These are phyloP conservation scores for Leccinum variabile DNA, from an alignment of 1,284 basidiomycete genomes.

Conservation along the genomic window DNA sequence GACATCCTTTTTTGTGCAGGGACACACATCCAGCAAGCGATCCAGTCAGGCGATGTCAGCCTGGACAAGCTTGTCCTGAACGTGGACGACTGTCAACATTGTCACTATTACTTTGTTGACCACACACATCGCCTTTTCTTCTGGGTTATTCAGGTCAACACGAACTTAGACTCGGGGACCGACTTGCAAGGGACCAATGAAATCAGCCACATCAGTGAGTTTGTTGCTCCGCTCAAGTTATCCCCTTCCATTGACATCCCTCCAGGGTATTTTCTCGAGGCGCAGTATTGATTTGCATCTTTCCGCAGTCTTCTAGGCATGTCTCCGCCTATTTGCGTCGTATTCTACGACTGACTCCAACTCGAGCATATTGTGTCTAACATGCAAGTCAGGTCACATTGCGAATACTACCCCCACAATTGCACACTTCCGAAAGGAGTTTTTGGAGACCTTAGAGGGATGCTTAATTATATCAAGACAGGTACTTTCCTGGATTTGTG, in stretches of 20 bases:
- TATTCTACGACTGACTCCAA: conserved; percentile 1
- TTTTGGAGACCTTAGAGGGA: conserved; percentile 20
- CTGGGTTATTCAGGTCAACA: conserved; percentile 15
- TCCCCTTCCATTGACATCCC: conserved; percentile 1
- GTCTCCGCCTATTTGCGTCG: background rate
- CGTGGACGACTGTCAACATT: conserved; percentile 6
- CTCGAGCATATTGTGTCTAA: background rate
- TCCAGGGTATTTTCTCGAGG: conserved; percentile 20
- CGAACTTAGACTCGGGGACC: background rate
- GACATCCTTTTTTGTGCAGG: conserved; percentile 8
- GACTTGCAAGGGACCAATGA: conserved; percentile 10
- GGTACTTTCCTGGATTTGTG: conserved; percentile 9
- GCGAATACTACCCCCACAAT: conserved; percentile 22
- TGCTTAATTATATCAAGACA: conserved; percentile 19
- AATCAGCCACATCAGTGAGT: conserved; percentile 21
- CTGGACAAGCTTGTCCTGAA: conserved; percentile 24
- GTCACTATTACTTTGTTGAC: conserved; percentile 25
- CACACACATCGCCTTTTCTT: conserved; percentile 20
- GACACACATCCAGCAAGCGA: conserved; percentile 8
- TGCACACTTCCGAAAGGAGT: conserved; percentile 3
- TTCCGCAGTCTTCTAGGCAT: background rate
- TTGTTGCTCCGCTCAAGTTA: background rate
- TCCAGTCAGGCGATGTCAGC: conserved; percentile 1
- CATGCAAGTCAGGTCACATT: conserved; percentile 17
- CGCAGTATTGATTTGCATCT: conserved; percentile 17